These are phyloP conservation scores for Calonectria montana DNA, from an alignment of 2,329 filamentous ascomycete genomes.

Conservation along the genomic window DNA sequence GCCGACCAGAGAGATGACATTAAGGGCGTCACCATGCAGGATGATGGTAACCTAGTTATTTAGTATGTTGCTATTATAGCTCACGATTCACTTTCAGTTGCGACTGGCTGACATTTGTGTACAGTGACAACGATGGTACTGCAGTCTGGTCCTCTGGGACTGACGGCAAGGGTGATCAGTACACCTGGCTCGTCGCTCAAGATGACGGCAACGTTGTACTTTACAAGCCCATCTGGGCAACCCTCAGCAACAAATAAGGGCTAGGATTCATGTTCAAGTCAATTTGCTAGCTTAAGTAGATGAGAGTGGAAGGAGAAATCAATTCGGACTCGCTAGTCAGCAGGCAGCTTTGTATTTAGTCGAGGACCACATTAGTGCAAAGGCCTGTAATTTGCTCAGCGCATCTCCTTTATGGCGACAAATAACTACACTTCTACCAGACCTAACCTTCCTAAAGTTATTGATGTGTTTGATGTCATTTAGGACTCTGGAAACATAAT, in stretches of 20 bases:
- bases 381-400: too few species aligned
- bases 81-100: background rate
- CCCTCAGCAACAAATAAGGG: background rate
- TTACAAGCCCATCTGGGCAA: background rate
- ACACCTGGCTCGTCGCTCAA: background rate
- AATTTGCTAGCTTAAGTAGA: background rate
- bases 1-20: slow-evolving; percentile 39
- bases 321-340: background rate
- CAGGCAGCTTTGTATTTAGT: background rate
- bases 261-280: background rate
- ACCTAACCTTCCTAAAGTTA: too few species aligned
- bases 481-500: too few species aligned
- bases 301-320: background rate
- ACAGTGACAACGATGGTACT: background rate
- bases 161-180: background rate
- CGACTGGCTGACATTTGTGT: background rate
- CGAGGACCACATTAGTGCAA: too few species aligned
- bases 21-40: slow-evolving; percentile 46
- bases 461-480: too few species aligned
- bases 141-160: background rate
- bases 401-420: too few species aligned
- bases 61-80: too few species aligned
- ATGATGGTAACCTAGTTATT: slow-evolving; percentile 46
- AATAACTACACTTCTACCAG: too few species aligned
- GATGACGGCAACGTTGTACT: background rate